A percentile compares a stretch with the other conserved stretches of the same genome.
Evolutionary conservation across 371 early-diverging fungal species (phyloP).

Genomic region (Cokeromyces recurvatus): DNA sequence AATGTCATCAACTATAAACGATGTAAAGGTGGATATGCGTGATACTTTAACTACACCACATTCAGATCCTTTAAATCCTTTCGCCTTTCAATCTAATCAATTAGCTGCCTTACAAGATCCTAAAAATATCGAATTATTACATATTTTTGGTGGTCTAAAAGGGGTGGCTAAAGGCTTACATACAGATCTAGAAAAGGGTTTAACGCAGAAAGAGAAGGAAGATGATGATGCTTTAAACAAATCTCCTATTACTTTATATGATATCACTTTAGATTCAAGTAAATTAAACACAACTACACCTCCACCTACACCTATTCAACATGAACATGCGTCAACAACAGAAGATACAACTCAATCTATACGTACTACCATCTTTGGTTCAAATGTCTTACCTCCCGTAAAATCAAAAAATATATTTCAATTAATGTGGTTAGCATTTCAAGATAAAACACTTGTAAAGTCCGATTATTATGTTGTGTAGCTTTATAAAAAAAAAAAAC

Average conservation of each 20-base stretch:
- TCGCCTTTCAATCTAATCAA: slow-evolving; percentile 43
- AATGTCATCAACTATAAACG: no score
- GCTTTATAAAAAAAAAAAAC: not conserved
- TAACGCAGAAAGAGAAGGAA: no score
- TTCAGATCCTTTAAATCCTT: slow-evolving; percentile 35
- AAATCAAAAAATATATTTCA: slow-evolving; percentile 66
- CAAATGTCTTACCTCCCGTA: slow-evolving; percentile 62
- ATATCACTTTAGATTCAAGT: slow-evolving; percentile 11
- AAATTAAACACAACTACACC: not conserved
- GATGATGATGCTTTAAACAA: slow-evolving; percentile 17
- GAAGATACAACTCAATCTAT: slow-evolving; percentile 2
- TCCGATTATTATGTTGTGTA: not conserved
- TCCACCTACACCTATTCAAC: not conserved
- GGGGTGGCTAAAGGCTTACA: slow-evolving; percentile 47
- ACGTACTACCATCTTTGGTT: slow-evolving; percentile 51
- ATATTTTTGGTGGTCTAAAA: slow-evolving; percentile 36
- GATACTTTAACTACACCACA: slow-evolving; percentile 21
- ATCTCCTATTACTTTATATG: slow-evolving; percentile 16
- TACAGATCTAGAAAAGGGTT: slow-evolving; percentile 34
- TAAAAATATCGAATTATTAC: slow-evolving; percentile 37
- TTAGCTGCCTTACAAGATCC: slow-evolving; percentile 47
- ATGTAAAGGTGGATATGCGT: slow-evolving; percentile 17
- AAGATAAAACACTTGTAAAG: slow-evolving; percentile 78
- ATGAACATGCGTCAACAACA: slow-evolving; percentile 1
- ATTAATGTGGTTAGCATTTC: slow-evolving; percentile 77